These are phyloP conservation scores for Somion occarium DNA, from an alignment of 1,284 basidiomycete species.

Conservation along the genomic window DNA sequence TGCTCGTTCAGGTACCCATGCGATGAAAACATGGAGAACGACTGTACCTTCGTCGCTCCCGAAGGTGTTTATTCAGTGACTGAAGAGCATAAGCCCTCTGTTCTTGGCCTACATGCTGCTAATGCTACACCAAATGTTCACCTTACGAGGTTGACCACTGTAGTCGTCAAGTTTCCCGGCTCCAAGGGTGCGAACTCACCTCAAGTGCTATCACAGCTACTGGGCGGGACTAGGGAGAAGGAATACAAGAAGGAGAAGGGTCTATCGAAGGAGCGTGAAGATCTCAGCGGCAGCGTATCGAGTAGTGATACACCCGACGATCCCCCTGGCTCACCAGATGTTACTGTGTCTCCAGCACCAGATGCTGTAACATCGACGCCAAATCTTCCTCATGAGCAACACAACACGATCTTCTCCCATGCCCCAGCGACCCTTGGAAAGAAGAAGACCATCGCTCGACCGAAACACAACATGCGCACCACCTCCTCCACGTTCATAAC, in stretches of 20 bases:
- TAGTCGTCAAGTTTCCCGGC: conserved; percentile 58
- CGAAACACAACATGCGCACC: conserved; percentile 85
- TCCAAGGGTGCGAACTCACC: conserved; percentile 43
- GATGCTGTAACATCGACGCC: conserved; percentile 30
- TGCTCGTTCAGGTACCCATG: conserved; percentile 12
- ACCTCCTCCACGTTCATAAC: conserved; percentile 89
- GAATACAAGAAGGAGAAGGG: conserved; percentile 43
- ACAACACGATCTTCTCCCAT: conserved; percentile 41
- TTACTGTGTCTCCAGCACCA: conserved; percentile 30
- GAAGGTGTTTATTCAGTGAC: conserved; percentile 83
- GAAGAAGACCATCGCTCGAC: conserved; percentile 63
- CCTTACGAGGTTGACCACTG: conserved; percentile 59
- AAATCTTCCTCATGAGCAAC: conserved; percentile 30
- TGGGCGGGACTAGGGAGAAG: conserved; percentile 56
- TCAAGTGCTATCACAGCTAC: conserved; percentile 61
- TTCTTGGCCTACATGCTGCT: conserved; percentile 41
- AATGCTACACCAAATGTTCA: conserved; percentile 43
- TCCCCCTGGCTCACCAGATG: conserved; percentile 30
- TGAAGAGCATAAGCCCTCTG: conserved; percentile 73
- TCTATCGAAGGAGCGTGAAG: conserved; percentile 28
- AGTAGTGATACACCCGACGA: conserved; percentile 74
- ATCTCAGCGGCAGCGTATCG: conserved; percentile 69
- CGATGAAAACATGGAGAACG: conserved; percentile 62
- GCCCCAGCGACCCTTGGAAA: conserved; percentile 33
- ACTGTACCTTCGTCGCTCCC: conserved; percentile 77